Evolutionary conservation across 208 protist genomes (phyloP), one percentile per base, ranked within the genome.

Genomic region (Acanthamoeba polyphaga): DNA sequence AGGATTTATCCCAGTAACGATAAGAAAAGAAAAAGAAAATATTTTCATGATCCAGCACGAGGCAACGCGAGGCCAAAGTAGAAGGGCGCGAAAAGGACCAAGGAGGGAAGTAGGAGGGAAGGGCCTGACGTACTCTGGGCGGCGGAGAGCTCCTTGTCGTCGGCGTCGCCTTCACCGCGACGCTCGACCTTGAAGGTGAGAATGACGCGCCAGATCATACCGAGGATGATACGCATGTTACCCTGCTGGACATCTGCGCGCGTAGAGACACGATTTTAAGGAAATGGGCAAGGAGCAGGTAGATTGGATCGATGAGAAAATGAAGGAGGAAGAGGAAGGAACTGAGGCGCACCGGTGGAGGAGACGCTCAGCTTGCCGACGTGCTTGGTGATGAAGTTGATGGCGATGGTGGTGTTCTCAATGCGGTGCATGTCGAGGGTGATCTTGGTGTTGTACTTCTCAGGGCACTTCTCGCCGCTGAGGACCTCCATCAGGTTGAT

Each of bases 201-300:
- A 95, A 97, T 97, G 66, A 97, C 85, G 5, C 80, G 96, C 96
- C 96, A 97, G 60, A 97, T 96, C 93, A 97, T 94, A 88, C 96
- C 96, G 7, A 97, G 82, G 38, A 97, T 96, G 88, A 97, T 94
- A 58, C 95, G 24, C 84, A 90, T 90, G 84, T 90, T 90, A 9
- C 84, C 84, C 51, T 62, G 51, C 55, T 70, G 55, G 19, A 90
- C n/a, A 90, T 90, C 84, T 90, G 49, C 24, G 27, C 15, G 34
- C 34, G 34, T 29, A n/a, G 17, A 13, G 34, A 13, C 24, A n/a
- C 1, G 55, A 74, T 19, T 22, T 80, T 17, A 27, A 19, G n/a
- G 72, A 51, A 13, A 29, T 38, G n/a, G 24, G 0, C 29, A 27
- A 27, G 74, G 74, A 6, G 74, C 24, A 5, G 5, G n/a, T 9